Conservation (phyloP, 108 stramenopile genomes). For the Pseudonitzschia pungens region DNA sequence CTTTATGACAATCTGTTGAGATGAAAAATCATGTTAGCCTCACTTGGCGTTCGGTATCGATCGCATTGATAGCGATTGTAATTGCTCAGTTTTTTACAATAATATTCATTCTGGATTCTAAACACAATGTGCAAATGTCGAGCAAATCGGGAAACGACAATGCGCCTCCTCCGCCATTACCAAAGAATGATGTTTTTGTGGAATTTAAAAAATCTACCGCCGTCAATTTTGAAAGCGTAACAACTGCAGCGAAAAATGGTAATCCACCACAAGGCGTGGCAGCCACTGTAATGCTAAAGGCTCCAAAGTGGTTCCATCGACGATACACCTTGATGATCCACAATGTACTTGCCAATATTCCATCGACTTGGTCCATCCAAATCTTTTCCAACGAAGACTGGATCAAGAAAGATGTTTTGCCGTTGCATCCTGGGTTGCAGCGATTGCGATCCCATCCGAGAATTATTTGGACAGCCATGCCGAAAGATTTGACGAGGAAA, state of each 20-base stretch:
- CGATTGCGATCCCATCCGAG: conserved; percentile 24
- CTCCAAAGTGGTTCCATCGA: conserved; percentile 66
- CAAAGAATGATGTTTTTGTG: background rate
- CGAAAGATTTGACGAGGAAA: conserved; percentile 26
- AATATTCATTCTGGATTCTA: conserved; percentile 6
- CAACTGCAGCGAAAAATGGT: background rate
- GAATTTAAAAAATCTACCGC: background rate
- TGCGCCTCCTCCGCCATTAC: background rate
- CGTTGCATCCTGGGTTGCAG: conserved; percentile 42
- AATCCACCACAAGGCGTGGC: conserved; percentile 37
- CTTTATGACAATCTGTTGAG: too few species aligned
- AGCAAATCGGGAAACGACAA: background rate
- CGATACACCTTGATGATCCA: conserved; percentile 52
- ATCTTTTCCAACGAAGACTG: conserved; percentile 44
- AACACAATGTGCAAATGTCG: background rate
- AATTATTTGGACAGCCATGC: conserved; percentile 43
- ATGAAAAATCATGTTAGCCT: background rate
- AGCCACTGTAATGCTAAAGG: conserved; percentile 42
- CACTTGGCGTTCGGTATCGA: background rate
- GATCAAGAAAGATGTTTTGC: conserved; percentile 38
- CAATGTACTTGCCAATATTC: conserved; percentile 48
- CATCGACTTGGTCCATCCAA: conserved; percentile 45
- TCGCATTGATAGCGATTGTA: background rate
- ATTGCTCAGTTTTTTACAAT: background rate
- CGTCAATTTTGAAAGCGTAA: background rate